These are phyloP conservation scores for Gilbertella persicaria DNA, from an alignment of 371 early-diverging fungal species.

Conservation along the genomic window DNA sequence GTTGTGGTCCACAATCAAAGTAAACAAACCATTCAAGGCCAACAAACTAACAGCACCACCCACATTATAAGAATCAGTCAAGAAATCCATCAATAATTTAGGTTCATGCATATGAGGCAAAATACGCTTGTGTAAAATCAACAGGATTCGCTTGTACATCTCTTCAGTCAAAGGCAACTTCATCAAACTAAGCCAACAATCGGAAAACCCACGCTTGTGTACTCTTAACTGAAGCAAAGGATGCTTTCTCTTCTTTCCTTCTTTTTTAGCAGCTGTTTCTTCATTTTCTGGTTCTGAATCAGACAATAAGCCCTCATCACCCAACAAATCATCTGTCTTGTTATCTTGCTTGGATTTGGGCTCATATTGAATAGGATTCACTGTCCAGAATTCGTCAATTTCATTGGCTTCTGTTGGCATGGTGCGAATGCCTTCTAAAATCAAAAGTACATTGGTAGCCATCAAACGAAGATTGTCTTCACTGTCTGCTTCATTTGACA, in stretches of 20 bases:
- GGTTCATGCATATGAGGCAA: conserved; percentile 84
- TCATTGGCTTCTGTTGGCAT: conserved; percentile 65
- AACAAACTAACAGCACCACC: conserved; percentile 86
- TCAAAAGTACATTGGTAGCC: conserved; percentile 53
- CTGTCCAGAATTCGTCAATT: conserved; percentile 66
- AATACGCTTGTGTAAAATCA: conserved; percentile 82
- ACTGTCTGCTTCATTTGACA: background rate
- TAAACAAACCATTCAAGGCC: conserved; percentile 92
- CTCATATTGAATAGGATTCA: conserved; percentile 41
- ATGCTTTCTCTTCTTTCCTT: conserved; percentile 23
- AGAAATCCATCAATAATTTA: conserved; percentile 83
- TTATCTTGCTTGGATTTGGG: conserved; percentile 24
- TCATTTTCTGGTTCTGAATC: conserved; percentile 49
- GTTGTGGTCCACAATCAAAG: conserved; percentile 88
- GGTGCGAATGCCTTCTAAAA: conserved; percentile 56
- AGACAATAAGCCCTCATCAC: conserved; percentile 33
- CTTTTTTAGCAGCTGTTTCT: conserved; percentile 24
- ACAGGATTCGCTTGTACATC: conserved; percentile 78
- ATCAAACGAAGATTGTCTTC: conserved; percentile 19
- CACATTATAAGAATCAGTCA: conserved; percentile 83
- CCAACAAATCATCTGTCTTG: conserved; percentile 30
- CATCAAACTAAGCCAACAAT: conserved; percentile 83
- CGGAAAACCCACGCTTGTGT: conserved; percentile 67
- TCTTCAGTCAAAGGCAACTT: conserved; percentile 68
- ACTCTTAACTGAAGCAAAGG: conserved; percentile 41